Evolutionary conservation across 2,329 filamentous ascomycete species (phyloP).

Genomic region (Fusarium sp.): DNA sequence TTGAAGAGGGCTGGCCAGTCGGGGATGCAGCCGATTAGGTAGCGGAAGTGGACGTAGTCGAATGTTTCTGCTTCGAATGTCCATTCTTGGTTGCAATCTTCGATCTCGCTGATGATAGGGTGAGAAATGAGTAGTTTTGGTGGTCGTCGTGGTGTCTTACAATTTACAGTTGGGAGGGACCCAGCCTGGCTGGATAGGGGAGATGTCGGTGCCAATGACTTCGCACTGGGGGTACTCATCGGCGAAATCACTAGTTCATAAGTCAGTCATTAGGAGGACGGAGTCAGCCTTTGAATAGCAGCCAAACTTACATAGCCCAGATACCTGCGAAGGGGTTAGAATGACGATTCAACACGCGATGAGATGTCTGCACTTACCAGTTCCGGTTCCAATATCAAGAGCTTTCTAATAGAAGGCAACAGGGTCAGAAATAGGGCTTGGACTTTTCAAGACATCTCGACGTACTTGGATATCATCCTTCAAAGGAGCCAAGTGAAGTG

Average conservation of each 20-base stretch:
- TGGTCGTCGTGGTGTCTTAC: neutral
- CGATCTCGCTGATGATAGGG: neutral
- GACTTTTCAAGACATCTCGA: too few relatives aligned
- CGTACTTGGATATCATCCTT: neutral
- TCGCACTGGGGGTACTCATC: neutral
- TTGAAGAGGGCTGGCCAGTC: neutral
- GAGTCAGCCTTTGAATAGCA: neutral
- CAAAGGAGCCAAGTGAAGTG: neutral
- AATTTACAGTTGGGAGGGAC: conserved; percentile 1
- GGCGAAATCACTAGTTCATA: neutral
- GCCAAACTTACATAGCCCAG: neutral
- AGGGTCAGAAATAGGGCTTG: neutral
- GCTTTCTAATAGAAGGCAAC: neutral
- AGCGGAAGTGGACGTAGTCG: neutral
- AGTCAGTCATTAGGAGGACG: too few relatives aligned
- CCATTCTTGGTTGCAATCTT: conserved; percentile 11
- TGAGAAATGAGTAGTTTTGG: neutral
- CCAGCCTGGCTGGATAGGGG: conserved; percentile 3
- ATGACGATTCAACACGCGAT: neutral
- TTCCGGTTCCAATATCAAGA: neutral
- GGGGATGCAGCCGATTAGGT: conserved; percentile 3
- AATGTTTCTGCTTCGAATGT: neutral
- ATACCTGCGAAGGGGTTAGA: neutral
- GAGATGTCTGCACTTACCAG: neutral
- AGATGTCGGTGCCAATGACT: conserved; percentile 4